Base-by-base conservation (phyloP, 306 rosid genomes). In the Hippophae gyantsensis region DNA sequence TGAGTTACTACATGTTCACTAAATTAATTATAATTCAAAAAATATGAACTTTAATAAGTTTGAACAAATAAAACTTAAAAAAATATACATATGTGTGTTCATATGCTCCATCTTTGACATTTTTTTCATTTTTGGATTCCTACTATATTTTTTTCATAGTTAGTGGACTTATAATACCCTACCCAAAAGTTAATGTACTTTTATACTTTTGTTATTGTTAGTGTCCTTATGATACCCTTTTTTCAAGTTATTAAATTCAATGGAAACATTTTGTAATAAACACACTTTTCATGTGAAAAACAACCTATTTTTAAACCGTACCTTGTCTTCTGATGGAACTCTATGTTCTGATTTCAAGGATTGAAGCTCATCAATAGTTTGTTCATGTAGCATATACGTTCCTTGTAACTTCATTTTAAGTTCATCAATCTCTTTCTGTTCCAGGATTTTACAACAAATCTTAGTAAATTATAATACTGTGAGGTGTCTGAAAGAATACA, bases 281-380 rank as follows among this genome's bases (percentile, higher is more conserved):
- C 54, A 26, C 26, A 44, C n/a, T 18, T 40, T 52, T 40, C 43
- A 12, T 46, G 3, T 42, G 42, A 56, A 25, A 27, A 54, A 8
- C 40, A 5, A 55, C 60, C 43, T 52, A 52, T 62, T 23, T 55
- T 55, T 44, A 41, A 65, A 64, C 10, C 32, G 6, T 78, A 84
- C 90, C 90, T 81, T 68, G 56, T 73, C 78, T 47, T 71, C 77
- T 43, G 52, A 64, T 65, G 72, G 63, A 60, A 65, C 68, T 41
- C 77, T 58, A 43, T 57, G 54, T 58, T 78, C 71, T 48, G 71
- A 75, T 71, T 73, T 73, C 76, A 84, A 66, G 63, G 64, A 70
- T 42, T 69, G 81, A 56, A 73, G 78, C 71, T 84, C 82, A 41
- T 54, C 61, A 57, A 70, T 51, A 62, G 77, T 66, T 52, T 51